Evolutionary conservation across 1,284 basidiomycete species (phyloP), one percentile per base, ranked within the genome.

Genomic region (Waitea zeae): DNA sequence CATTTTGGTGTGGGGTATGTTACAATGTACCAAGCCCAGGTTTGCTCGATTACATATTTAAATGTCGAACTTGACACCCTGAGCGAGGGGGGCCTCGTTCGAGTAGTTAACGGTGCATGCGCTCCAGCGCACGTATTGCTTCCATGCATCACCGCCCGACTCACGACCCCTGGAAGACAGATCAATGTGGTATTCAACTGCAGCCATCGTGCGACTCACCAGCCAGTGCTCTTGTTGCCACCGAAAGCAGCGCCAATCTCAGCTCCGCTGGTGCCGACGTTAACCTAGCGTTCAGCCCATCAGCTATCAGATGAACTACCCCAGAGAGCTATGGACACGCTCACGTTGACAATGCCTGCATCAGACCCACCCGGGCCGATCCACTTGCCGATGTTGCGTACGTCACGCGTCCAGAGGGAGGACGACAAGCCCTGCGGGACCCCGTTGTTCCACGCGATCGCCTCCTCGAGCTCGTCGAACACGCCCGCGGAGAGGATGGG

Each of bases 121-220:
- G 50, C 80, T 79, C 81, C 82, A 86, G 39, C 83, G 71, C 30
- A 83, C 78, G 42, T 84, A 87, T 51, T 93, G 86, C 56, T 92
- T 92, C 90, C 90, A 96, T 17, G 90, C 83, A 54, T 96, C 90
- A 31, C 90, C 90, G 22, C 90, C 90, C 12, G 84, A 89, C 58
- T 96, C 90, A 37, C 90, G 72, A n/a, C 92, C 92, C 88, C 87
- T 89, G 39, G 5, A 40, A 34, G 39, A 31, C 11, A 32, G 15
- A 19, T 24, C 20, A 37, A 31, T 29, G 11, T 36, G 14, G 9
- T 2, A 33, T 20, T 5, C 20, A 11, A 36, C 33, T 24, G 33
- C 12, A n/a, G 13, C 26, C n/a, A 38, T 19, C 13, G 12, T 14
- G 12, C 22, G 29, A 58, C 70, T 52, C 50, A 78, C 76, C 81